Base-by-base conservation (phyloP, 179 eudicot genomes). In the Actinidia chinensis region DNA sequence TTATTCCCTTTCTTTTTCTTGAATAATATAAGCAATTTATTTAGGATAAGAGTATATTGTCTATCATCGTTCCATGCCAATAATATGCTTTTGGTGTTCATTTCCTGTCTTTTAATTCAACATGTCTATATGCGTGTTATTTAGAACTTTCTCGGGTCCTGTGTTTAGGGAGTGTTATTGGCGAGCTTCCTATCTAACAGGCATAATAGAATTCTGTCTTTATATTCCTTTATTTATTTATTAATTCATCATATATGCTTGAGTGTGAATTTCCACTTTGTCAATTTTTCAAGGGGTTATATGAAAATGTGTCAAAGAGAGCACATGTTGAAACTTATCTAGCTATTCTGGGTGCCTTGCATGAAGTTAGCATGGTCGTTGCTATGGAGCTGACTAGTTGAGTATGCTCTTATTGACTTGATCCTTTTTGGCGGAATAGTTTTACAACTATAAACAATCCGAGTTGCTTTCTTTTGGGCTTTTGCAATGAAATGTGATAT, bases 331-430 rank as follows among this genome's bases (percentile, higher is more conserved):
- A 85, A 77, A 93, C 97, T 75, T 91, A 88, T 92, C 91, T 95
- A 52, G 90, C 92, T 20, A 88, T 93, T 80, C 78, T 95, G 81
- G 87, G 90, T 78, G 89, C 90, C 67, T 88, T 95, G 71, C 93
- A 95, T 88, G 97, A 95, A 89, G 93, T 91, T 60, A 90, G 97
- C 88, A 93, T 93, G 88, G 90, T 86, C 79, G 90, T 93, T 11
- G 91, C 60, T 95, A 28, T 28, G 33, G 1, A 28, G 33, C 33
- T 28, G 33, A 28, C 33, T 28, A 28, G 33, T 28, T 28, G 98
- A 97, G 98, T 95, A 95, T 68, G 97, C 80, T 23, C 25, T 40
- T 59, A 33, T 23, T 74, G 33, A 15, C 54, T 47, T 13, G 14
- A 3, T 71, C 48, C 56, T 72, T 6, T 28, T 23, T 51, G 13